Percentiles rank a stretch among this genome's conserved stretches.
phyloP scores from a whole-genome alignment of 768 basidiomycete genomes.

The Gloeostereum incarnatum region DNA sequence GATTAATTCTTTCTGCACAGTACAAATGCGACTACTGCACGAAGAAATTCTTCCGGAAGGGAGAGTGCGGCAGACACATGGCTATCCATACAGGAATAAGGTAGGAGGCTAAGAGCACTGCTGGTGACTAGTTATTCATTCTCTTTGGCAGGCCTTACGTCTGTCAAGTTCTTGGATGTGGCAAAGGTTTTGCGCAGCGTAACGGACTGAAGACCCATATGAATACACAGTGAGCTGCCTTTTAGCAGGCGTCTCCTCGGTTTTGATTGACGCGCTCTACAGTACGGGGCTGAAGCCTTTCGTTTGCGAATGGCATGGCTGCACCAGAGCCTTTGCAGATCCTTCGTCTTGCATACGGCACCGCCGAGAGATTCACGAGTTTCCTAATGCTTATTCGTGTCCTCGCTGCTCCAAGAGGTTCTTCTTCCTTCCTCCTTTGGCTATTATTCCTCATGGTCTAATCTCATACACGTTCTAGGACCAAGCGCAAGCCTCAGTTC shows the following conservation, averaged over 20 bases:
- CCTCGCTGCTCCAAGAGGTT: slow-evolving; percentile 43
- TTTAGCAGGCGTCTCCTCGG: neutral
- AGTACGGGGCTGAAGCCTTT: slow-evolving; percentile 48
- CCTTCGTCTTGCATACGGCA: slow-evolving; percentile 65
- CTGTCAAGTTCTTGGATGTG: slow-evolving; percentile 35
- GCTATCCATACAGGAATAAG: slow-evolving; percentile 37
- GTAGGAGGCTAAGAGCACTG: too few species aligned
- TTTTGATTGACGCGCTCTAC: slow-evolving; percentile 4
- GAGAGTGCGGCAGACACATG: slow-evolving; percentile 53
- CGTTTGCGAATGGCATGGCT: slow-evolving; percentile 35
- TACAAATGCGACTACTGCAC: slow-evolving; percentile 33
- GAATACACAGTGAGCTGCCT: slow-evolving; percentile 52
- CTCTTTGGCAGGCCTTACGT: slow-evolving; percentile 31
- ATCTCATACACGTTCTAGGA: slow-evolving; percentile 26
- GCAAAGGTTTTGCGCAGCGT: slow-evolving; percentile 47
- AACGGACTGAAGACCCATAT: slow-evolving; percentile 54
- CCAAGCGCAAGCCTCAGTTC: too few species aligned
- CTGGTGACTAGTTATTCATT: neutral
- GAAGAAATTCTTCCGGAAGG: slow-evolving; percentile 44
- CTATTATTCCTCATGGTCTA: slow-evolving; percentile 1
- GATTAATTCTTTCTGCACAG: slow-evolving; percentile 11
- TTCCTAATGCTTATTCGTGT: slow-evolving; percentile 34
- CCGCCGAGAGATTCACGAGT: slow-evolving; percentile 46
- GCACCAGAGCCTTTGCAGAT: slow-evolving; percentile 49
- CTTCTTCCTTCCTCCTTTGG: slow-evolving; percentile 3